Percentiles rank a stretch among this genome's conserved stretches.
Evolutionary conservation across 345 rosid genomes (phyloP).

Genomic region (Lepidium sativum): DNA sequence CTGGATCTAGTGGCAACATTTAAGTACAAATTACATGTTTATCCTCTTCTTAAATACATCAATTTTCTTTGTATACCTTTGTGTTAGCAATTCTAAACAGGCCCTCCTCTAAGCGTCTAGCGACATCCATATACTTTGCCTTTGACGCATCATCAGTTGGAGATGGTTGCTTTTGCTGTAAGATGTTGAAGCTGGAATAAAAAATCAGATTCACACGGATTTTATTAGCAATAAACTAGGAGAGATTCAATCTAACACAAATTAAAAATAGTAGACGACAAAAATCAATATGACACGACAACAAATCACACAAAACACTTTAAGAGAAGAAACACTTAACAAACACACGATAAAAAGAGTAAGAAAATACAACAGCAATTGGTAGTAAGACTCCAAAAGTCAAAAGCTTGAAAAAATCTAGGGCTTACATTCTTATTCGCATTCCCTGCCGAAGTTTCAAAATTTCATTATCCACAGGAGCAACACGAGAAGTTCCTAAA

Average conservation of each 20-base stretch:
- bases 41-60: neutral
- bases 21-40: neutral
- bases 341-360: neutral
- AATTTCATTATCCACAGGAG: constrained; percentile 39
- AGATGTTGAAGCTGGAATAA: constrained; percentile 37
- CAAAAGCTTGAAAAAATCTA: neutral
- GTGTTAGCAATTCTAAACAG: constrained; percentile 56
- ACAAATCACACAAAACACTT: neutral
- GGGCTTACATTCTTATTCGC: constrained; percentile 52
- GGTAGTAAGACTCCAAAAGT: neutral
- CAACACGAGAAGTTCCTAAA: constrained; percentile 25
- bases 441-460: constrained; percentile 35
- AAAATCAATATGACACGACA: neutral
- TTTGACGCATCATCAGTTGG: constrained; percentile 40
- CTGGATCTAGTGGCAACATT: neutral
- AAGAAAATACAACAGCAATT: no score
- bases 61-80: constrained; percentile 38
- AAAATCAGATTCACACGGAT: neutral
- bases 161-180: constrained; percentile 45
- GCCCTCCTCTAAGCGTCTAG: constrained; percentile 87
- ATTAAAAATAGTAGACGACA: neutral
- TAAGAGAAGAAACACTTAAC: neutral
- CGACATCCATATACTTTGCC: constrained; percentile 49
- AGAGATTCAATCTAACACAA: neutral
- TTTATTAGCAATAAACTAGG: neutral